phyloP scores from a whole-genome alignment of 192 early-diverging fungal genomes.

The Coemansia aciculifera region DNA sequence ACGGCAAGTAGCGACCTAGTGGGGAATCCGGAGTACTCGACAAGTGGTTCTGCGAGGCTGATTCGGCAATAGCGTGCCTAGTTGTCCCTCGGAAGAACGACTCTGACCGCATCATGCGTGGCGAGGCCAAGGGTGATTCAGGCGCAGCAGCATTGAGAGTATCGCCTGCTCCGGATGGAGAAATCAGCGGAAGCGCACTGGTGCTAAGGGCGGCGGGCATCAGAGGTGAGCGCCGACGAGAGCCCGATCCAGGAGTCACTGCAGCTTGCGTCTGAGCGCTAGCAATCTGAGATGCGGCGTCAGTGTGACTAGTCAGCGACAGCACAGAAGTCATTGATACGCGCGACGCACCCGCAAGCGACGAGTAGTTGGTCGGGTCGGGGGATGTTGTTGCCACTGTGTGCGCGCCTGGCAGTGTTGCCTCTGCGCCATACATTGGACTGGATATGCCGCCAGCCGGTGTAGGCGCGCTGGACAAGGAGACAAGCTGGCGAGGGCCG shows the following conservation, averaged over 20 bases:
- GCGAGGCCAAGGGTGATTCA: slow-evolving; percentile 8
- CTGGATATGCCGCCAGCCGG: slow-evolving; percentile 13
- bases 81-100: slow-evolving; percentile 11
- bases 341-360: slow-evolving; percentile 6
- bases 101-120: slow-evolving; percentile 17
- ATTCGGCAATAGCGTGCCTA: slow-evolving; percentile 21
- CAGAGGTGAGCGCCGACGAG: slow-evolving; percentile 22
- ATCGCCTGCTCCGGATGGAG: background rate
- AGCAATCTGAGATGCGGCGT: background rate
- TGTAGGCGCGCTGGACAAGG: slow-evolving; percentile 17
- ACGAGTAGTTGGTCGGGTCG: slow-evolving; percentile 18
- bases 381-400: slow-evolving; percentile 49
- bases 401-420: slow-evolving; percentile 26
- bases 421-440: slow-evolving; percentile 18
- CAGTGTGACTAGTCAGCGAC: slow-evolving; percentile 3
- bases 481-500: slow-evolving; percentile 5
- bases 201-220: slow-evolving; percentile 11
- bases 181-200: background rate
- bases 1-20: slow-evolving; percentile 20
- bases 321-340: slow-evolving; percentile 7
- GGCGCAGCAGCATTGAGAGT: background rate
- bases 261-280: background rate
- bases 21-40: slow-evolving; percentile 36
- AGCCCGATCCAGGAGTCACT: background rate
- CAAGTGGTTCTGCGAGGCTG: slow-evolving; percentile 3